Evolutionary conservation across 768 basidiomycete species (phyloP), one percentile per base, ranked within the genome.

Genomic region (Epithele typhae): DNA sequence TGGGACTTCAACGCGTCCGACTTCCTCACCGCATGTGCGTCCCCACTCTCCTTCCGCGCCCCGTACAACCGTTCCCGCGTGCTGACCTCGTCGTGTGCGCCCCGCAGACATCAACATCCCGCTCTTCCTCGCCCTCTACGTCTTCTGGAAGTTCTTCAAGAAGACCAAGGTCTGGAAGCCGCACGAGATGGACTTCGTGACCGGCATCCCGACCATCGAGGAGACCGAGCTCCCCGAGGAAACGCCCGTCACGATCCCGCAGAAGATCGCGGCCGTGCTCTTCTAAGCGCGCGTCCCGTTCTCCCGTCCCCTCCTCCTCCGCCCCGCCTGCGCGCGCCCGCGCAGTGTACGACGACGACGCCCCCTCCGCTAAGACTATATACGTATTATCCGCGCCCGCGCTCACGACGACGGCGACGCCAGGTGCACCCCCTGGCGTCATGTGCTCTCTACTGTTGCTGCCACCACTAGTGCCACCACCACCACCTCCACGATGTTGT

Each of bases 131-230:
- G 45, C 53, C 17, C 66, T 77, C 23, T 77, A 67, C 62, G 14
- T 71, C 22, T 67, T 65, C 23, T 80, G 69, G 66, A 72, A 76
- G 59, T 0, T 75, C 15, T 58, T 53, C 57, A 70, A 68, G 64
- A 61, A 63, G 43, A 64, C 64, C 5, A 65, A 65, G 30, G 43
- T 68, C 35, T 82, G 82, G 82, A 75, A 71, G 48, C 69, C 78
- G 2, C 46, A 69, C 19, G 78, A 87, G 54, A 83, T 86, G 77
- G 86, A 87, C 61, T 83, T 87, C 49, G 75, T 79, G 48, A 82
- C 84, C 27, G 77, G 83, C 44, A 82, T 87, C 46, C 86, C 86
- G 2, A 74, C 77, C 0, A 39, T 79, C 24, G 82, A 84, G 63
- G 83, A 87, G 64, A 87, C 86, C 0, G 86, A 84, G 53, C 39